Base-by-base conservation (phyloP, 345 rosid genomes). In the Excoecaria cochinchinensis region DNA sequence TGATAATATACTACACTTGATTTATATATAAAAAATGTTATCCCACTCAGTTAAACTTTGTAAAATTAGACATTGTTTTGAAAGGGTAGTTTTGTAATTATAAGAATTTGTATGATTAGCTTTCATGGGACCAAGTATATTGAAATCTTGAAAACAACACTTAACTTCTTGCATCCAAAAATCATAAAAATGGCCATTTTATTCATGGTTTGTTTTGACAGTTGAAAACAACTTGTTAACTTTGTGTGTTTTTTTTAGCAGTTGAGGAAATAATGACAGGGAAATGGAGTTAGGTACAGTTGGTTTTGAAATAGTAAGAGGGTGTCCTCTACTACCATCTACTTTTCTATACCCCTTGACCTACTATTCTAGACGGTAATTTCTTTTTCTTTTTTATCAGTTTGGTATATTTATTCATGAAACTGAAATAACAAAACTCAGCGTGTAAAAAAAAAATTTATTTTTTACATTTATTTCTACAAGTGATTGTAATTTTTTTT, bases 211-310 rank as follows among this genome's bases (percentile, higher is more conserved):
- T 66, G 36, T 59, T 0, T 22, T 59, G 5, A 59, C 12, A 9
- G 38, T 8, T 65, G 70, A 74, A 19, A 64, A 51, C 10, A 48
- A 63, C 48, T 31, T 63, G 21, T 44, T 6, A 72, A 72, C 25
- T 8, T 14, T 21, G 24, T 11, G 57, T 59, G 59, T 12, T 63
- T 24, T 6, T 16, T 69, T 31, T 31, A 12, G 55, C 65, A 40
- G 77, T 66, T 74, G 64, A 39, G 71, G 39, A 74, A 65, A 66
- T 65, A 55, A 74, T 66, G 55, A 31, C 42, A 15, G 53, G 15
- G 51, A 65, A 74, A 39, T 53, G 77, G 40, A 6, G 77, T 74
- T 74, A 66, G 77, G 77, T 66, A 55, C 15, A 24, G 55, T 65
- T 53, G 71, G 71, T 65, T 74, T 66, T 65, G 77, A 74, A 65